Percentiles rank a stretch among this genome's conserved stretches.
Evolutionary conservation across 2,329 filamentous ascomycete species (phyloP).

Genomic region (Xylaria sp.): DNA sequence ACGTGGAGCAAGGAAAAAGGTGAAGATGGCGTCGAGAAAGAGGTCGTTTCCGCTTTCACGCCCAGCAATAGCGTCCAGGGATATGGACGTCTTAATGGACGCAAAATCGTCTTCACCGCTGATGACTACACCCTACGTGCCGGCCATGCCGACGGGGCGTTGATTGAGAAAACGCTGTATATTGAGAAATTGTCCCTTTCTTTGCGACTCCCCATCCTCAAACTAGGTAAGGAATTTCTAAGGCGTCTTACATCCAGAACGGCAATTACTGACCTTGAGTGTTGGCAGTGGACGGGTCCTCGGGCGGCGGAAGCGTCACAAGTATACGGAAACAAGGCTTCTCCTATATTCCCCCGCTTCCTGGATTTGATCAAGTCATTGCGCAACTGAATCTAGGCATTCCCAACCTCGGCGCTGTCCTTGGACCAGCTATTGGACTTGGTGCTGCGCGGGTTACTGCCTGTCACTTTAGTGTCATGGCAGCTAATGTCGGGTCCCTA

Average conservation of each 20-base stretch:
- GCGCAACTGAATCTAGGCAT: conserved; percentile 35
- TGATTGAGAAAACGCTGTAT: conserved; percentile 35
- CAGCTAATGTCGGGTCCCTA: conserved; percentile 29
- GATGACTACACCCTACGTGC: conserved; percentile 36
- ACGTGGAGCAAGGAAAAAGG: conserved; percentile 24
- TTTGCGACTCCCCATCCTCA: conserved; percentile 35
- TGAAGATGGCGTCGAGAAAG: conserved; percentile 21
- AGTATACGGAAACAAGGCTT: conserved; percentile 29
- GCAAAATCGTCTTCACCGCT: conserved; percentile 35
- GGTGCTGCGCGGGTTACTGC: conserved; percentile 35
- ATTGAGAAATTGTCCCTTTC: conserved; percentile 37
- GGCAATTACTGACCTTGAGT: background rate
- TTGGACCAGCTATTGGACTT: conserved; percentile 37
- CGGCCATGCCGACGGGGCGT: conserved; percentile 34
- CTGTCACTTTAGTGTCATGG: conserved; percentile 37
- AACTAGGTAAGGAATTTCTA: conserved; percentile 13
- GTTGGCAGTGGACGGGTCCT: conserved; percentile 33
- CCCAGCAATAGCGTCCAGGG: conserved; percentile 37
- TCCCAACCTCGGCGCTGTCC: conserved; percentile 36
- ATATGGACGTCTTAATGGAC: conserved; percentile 29
- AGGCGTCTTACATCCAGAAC: background rate
- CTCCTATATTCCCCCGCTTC: conserved; percentile 36
- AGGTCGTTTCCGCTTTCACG: conserved; percentile 28
- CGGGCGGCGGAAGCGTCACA: conserved; percentile 35
- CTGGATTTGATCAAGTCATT: conserved; percentile 33